Base-by-base conservation (phyloP, 805 yeast genomes). In the Metschnikowia lachancei region DNA sequence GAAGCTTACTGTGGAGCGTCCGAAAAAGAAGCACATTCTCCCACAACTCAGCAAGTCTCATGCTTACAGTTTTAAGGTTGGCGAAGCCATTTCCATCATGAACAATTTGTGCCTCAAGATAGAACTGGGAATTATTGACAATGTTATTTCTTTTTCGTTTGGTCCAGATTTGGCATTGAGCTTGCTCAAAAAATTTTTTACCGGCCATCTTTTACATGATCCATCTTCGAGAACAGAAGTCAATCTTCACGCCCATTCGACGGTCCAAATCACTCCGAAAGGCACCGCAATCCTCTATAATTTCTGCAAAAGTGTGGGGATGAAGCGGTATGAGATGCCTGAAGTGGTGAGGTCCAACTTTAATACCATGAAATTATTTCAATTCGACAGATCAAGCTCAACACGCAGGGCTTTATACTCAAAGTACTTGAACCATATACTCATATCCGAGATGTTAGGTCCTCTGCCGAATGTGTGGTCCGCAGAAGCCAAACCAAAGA, bases 221-320 rank as follows among this genome's bases (percentile, higher is more conserved):
- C 96, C 96, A 0, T 77, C 79, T 2, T 90, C 85, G 51, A 69
- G 92, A 56, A 88, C 96, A 0, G 61, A 85, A 36, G 52, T 60
- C 12, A 66, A 61, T 35, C 73, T 82, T 5, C 75, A 75, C 22
- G 29, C 46, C 41, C 65, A 58, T 3, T 67, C 72, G 0, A 49
- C 70, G 2, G 59, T 88, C 24, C 97, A 92, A 60, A 96, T 96
- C 3, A 88, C 97, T 0, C 90, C 97, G 0, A 92, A 92, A 59
- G 98, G 97, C 1, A 81, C 89, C 7, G 82, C 89, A 0, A 58
- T 88, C 0, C 63, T 91, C 2, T 80, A 79, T 41, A 68, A 72
- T 14, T 88, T 83, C 60, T 81, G 85, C 50, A 68, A 72, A 41
- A 76, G 70, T 35, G 63, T 75, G 39, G 95, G 90, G 0, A 62